These are phyloP conservation scores for Ceratocystiopsis minuta DNA, from an alignment of 2,329 filamentous ascomycete species.

Conservation along the genomic window DNA sequence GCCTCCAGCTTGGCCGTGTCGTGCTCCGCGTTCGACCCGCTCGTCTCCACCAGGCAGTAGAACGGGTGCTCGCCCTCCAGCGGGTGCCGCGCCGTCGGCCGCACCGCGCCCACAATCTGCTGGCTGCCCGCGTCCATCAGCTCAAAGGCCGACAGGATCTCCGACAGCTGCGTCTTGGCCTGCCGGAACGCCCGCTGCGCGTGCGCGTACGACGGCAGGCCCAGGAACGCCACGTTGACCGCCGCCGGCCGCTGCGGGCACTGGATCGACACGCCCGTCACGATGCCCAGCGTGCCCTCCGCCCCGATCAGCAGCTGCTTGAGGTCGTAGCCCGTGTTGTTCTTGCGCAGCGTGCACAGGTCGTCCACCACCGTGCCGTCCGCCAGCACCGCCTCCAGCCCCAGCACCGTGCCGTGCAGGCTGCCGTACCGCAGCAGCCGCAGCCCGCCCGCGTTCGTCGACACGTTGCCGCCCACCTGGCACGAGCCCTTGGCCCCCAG, in stretches of 20 bases:
- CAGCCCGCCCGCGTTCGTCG: slow-evolving; percentile 87
- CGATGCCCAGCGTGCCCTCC: slow-evolving; percentile 86
- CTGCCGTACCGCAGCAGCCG: slow-evolving; percentile 83
- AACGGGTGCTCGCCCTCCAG: slow-evolving; percentile 76
- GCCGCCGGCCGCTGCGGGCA: slow-evolving; percentile 77
- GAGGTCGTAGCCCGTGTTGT: slow-evolving; percentile 95
- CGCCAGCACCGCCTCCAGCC: slow-evolving; percentile 81
- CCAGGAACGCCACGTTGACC: slow-evolving; percentile 89
- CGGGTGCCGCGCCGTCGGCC: slow-evolving; percentile 59
- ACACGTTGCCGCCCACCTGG: slow-evolving; percentile 87
- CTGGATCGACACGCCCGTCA: slow-evolving; percentile 76
- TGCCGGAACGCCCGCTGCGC: slow-evolving; percentile 72
- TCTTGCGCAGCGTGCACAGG: slow-evolving; percentile 76
- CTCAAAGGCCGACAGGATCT: slow-evolving; percentile 95
- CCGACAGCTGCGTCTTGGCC: slow-evolving; percentile 76
- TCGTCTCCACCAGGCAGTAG: slow-evolving; percentile 94
- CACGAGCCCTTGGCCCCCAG: slow-evolving; percentile 96
- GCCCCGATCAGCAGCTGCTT: slow-evolving; percentile 94
- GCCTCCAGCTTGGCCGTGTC: slow-evolving; percentile 78
- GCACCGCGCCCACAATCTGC: slow-evolving; percentile 50
- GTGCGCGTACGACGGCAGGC: slow-evolving; percentile 76
- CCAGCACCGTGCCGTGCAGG: slow-evolving; percentile 80
- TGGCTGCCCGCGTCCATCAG: slow-evolving; percentile 85
- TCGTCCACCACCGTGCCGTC: slow-evolving; percentile 88
- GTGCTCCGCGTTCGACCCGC: slow-evolving; percentile 83